These are phyloP conservation scores for Yamadazyma diddensiae DNA, from an alignment of 1,139 yeast genomes.

Conservation along the genomic window DNA sequence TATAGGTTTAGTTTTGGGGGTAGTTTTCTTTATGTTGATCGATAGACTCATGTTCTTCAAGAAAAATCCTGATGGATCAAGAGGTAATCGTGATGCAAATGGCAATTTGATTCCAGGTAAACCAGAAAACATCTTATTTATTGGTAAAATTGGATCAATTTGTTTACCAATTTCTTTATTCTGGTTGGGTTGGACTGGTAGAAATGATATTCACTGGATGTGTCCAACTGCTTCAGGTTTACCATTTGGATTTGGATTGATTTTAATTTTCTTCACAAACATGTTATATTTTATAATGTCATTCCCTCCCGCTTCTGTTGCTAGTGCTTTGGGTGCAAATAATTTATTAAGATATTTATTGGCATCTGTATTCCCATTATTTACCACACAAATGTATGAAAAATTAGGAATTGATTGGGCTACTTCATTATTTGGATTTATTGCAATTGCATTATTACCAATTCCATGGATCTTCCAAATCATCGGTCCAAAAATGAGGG, in stretches of 20 bases:
- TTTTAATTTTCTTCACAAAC: constrained; percentile 69
- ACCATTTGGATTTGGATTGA: constrained; percentile 73
- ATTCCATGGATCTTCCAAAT: constrained; percentile 47
- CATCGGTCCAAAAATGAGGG: constrained; percentile 57
- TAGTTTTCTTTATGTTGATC: constrained; percentile 43
- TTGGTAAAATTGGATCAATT: constrained; percentile 59
- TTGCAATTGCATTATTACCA: constrained; percentile 32
- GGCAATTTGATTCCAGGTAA: constrained; percentile 47
- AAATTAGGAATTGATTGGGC: constrained; percentile 39
- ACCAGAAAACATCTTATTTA: constrained; percentile 36
- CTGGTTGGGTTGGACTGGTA: constrained; percentile 83
- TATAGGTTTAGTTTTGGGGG: constrained; percentile 57
- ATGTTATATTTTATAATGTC: constrained; percentile 69
- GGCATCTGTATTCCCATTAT: constrained; percentile 57
- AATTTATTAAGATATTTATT: constrained; percentile 64
- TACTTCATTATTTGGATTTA: constrained; percentile 34
- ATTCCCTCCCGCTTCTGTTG: constrained; percentile 72
- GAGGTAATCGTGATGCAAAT: constrained; percentile 53
- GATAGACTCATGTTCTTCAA: constrained; percentile 52
- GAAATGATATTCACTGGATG: constrained; percentile 69
- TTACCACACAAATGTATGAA: constrained; percentile 44
- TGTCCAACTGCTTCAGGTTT: constrained; percentile 73
- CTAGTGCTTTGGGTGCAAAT: constrained; percentile 79
- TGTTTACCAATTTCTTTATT: constrained; percentile 67
- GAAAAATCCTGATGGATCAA: constrained; percentile 60